Evolutionary conservation across 108 stramenopile genomes (phyloP), one percentile per base, ranked within the genome.

Genomic region (Cylindrotheca fusiformis): DNA sequence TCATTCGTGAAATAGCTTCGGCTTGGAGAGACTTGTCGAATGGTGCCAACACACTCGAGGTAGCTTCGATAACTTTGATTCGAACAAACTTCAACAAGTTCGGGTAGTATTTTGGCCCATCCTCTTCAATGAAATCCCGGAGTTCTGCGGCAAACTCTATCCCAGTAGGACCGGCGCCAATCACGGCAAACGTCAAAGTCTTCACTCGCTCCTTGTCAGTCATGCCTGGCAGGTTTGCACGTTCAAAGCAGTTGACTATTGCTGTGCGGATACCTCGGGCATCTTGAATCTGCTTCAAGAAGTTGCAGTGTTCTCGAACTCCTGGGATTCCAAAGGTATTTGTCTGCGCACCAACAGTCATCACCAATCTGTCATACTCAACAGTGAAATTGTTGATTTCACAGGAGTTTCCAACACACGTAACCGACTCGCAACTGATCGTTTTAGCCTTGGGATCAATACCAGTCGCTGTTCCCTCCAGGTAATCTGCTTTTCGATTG

Each of bases 91-190:
- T 81, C 30, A 97, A 59, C 33, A 96, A 56, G 0, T 89, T 67
- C 6, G 92, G 91, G 64, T 95, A 98, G 64, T 82, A 98, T 56
- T 88, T 91, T 21, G 90, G 85, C 23, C 87, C 87, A 62, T 99
- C 97, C 46, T 85, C 62, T 60, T 94, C 95, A 60, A 98, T 75
- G 71, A 96, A 98, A 70, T 98, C 97, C 32, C 93, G 64, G 55
- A 98, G 77, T 67, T 98, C 97, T 0, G 90, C 83, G 14, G 94
- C 91, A 78, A 96, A 95, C 69, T 97, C 97, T 22, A 88, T 80
- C 3, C 96, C 96, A 4, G 97, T 97, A 1, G 97, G 97, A 30
- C 97, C 97, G 0, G 95, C 97, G 20, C 97, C 97, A 44, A 97
- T 91, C 14, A 96, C 78, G 24, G 86, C 95, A 73, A 97, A 96